Evolutionary conservation across 1,284 basidiomycete species (phyloP).

Genomic region (Schizophyllum amplum): DNA sequence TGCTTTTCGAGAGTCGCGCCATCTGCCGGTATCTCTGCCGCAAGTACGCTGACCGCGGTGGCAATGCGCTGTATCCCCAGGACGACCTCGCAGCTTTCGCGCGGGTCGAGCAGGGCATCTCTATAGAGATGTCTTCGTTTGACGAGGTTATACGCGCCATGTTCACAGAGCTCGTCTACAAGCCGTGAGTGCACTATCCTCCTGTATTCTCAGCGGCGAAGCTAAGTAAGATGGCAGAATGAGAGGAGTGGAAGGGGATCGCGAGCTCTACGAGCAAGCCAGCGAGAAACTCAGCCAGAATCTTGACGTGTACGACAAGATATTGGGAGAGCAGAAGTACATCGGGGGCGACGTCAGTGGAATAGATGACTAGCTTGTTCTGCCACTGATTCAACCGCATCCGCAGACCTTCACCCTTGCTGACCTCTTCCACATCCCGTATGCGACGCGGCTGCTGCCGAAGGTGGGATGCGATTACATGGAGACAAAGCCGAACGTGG

Average conservation of each 20-base stretch:
- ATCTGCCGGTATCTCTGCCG: constrained; percentile 11
- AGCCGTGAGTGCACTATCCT: constrained; percentile 5
- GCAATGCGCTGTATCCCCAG: background rate
- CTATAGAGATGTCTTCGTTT: constrained; percentile 9
- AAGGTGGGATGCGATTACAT: constrained; percentile 3
- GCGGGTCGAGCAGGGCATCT: constrained; percentile 11
- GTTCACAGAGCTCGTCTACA: constrained; percentile 1
- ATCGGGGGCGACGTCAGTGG: constrained; percentile 10
- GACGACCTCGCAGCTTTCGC: constrained; percentile 5
- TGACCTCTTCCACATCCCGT: constrained; percentile 9
- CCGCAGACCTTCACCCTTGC: constrained; percentile 4
- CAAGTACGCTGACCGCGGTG: constrained; percentile 11
- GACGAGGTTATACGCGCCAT: constrained; percentile 2
- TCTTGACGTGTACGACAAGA: constrained; percentile 12
- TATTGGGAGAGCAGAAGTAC: constrained; percentile 12
- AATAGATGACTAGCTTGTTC: too few species aligned
- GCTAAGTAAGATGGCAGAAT: background rate
- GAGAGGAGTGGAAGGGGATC: constrained; percentile 2
- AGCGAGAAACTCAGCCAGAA: constrained; percentile 3
- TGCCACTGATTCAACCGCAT: background rate
- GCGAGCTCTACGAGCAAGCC: constrained; percentile 3
- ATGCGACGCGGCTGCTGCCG: constrained; percentile 2
- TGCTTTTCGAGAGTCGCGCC: constrained; percentile 9
- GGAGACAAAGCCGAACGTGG: constrained; percentile 3
- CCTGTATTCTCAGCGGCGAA: background rate